A percentile compares a stretch with the other conserved stretches of the same genome.
These are phyloP conservation scores for Ophiostoma pallidulum DNA, from an alignment of 2,329 filamentous ascomycete genomes.

Conservation along the genomic window DNA sequence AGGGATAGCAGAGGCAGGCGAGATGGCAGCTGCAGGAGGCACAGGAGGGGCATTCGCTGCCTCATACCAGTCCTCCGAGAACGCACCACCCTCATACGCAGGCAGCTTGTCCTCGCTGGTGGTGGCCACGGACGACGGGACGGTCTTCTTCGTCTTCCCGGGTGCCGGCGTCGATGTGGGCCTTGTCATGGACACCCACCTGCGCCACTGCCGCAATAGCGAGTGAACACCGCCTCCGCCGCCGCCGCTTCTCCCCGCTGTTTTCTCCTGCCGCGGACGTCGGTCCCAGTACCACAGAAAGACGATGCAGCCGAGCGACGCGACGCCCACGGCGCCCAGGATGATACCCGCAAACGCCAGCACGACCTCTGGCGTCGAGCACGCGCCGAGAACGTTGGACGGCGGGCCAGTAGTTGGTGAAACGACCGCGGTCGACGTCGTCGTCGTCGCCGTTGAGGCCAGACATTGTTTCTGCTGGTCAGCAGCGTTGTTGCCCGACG, in stretches of 20 bases:
- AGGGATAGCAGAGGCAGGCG: background rate
- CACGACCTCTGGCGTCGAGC: slow-evolving; percentile 8
- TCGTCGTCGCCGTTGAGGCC: too few species aligned
- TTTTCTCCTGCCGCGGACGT: background rate
- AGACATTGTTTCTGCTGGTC: background rate
- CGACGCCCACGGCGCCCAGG: slow-evolving; percentile 6
- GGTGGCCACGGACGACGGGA: background rate
- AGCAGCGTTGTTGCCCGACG: background rate
- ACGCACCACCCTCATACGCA: background rate
- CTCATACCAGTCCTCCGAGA: too few species aligned
- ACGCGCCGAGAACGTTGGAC: slow-evolving; percentile 6
- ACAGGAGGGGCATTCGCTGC: too few species aligned
- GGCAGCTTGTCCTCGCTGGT: slow-evolving; percentile 8
- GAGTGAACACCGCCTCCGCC: too few species aligned
- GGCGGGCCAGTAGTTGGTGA: too few species aligned
- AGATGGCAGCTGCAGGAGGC: too few species aligned
- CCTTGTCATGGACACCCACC: background rate
- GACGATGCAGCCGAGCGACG: slow-evolving; percentile 1
- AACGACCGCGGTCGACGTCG: too few species aligned
- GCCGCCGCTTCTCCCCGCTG: background rate
- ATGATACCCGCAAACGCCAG: slow-evolving; percentile 10
- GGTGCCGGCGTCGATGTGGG: too few species aligned
- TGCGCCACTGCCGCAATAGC: slow-evolving; percentile 4
- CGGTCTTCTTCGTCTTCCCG: background rate
- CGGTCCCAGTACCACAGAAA: slow-evolving; percentile 5